Percentiles rank a stretch among this genome's conserved stretches.
Evolutionary conservation across 257 asterid genomes (phyloP).

Genomic region (Fraxinus anomala): DNA sequence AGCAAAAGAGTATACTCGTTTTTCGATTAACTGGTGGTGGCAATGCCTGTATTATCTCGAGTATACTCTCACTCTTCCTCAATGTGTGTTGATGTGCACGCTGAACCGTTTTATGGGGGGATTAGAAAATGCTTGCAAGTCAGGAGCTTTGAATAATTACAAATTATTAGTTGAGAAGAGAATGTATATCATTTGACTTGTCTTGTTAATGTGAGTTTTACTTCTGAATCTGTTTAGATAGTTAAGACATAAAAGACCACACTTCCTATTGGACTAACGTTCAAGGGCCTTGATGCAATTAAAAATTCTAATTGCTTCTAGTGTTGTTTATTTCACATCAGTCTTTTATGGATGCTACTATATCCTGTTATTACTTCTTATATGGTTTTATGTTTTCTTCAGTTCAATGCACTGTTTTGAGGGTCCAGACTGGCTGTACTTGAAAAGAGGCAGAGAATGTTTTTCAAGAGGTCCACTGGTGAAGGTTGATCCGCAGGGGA

Average conservation of each 20-base stretch:
- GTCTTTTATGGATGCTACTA: conserved; percentile 18
- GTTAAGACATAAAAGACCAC: neutral
- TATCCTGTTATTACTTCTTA: conserved; percentile 19
- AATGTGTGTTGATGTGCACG: conserved; percentile 16
- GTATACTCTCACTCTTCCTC: neutral
- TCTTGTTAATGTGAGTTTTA: neutral
- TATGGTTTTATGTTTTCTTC: conserved; percentile 30
- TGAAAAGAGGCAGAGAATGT: conserved; percentile 87
- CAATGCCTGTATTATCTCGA: neutral
- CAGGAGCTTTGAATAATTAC: conserved; percentile 18
- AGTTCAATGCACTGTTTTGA: conserved; percentile 99
- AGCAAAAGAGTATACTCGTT: conserved; percentile 1
- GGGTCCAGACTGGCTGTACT: conserved; percentile 90
- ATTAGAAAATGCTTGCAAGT: conserved; percentile 13
- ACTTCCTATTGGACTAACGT: neutral
- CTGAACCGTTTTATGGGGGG: neutral
- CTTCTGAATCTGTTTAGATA: conserved; percentile 9
- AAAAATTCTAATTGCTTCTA: conserved; percentile 13
- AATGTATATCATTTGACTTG: conserved; percentile 5
- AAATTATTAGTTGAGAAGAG: conserved; percentile 13
- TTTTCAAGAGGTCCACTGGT: conserved; percentile 83
- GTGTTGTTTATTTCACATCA: neutral
- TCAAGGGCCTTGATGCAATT: neutral
- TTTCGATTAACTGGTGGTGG: neutral
- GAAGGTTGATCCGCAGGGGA: conserved; percentile 90